Base-by-base conservation (phyloP, 2,329 filamentous ascomycete genomes). In the Fusarium buxicola region DNA sequence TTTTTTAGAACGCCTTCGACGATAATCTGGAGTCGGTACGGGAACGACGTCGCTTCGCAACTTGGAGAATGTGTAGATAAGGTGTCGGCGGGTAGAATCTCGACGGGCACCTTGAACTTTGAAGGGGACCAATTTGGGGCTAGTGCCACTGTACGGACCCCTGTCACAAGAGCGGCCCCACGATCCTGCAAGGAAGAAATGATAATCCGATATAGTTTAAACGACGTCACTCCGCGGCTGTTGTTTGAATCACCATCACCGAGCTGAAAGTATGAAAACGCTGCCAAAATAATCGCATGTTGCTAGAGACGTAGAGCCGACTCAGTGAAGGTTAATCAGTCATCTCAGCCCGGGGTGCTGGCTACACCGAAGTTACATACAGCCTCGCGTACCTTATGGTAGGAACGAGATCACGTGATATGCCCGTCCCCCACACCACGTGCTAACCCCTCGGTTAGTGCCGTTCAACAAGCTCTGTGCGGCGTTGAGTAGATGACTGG, bases 51-150 rank as follows among this genome's bases (percentile, higher is more conserved):
- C 49, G 60, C 52, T 54, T 62, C 39, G 47, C 44, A 43, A 53
- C 31, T 53, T 49, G 35, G 34, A 59, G 59, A 55, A 60, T 50
- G 53, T 53, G 65, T 69, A 69, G 72, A 72, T 74, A 71, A 68
- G 65, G 63, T 68, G 65, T 63, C 47, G 65, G 62, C 64, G 68
- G 66, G 62, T 73, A 72, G 73, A 70, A 74, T 74, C 73, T 74
- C 65, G 69, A 74, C 65, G 63, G 72, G 73, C 72, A 71, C 70
- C 69, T 76, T 53, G 59, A 75, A 71, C 70, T 69, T 76, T 53
- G 59, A 75, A 69, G 68, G 72, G 65, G 67, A 68, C 69, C 68
- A 66, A 56, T 70, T 72, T 72, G 63, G 73, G 69, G 63, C 66
- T 76, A 76, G 74, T 70, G 71, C 67, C 49, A 34, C 60, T 52